Evolutionary conservation across 2,329 filamentous ascomycete species (phyloP).

Genomic region (Sarocladium strictum): DNA sequence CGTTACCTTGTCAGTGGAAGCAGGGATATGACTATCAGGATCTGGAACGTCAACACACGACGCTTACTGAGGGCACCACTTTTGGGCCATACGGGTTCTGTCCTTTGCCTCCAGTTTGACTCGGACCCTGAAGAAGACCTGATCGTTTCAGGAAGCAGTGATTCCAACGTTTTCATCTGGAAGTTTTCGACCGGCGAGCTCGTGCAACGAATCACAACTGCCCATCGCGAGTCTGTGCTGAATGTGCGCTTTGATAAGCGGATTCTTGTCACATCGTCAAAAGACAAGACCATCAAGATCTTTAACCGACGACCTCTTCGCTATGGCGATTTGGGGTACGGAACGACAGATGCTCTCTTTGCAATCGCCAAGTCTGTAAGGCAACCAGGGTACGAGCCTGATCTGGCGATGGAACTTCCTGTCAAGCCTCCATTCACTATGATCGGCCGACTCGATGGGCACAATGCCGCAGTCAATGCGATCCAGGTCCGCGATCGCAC

Average conservation of each 20-base stretch:
- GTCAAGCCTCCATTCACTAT: conserved; percentile 63
- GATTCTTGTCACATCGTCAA: conserved; percentile 92
- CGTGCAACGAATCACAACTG: conserved; percentile 67
- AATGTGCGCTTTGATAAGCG: conserved; percentile 90
- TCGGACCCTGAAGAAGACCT: conserved; percentile 80
- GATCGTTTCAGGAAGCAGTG: conserved; percentile 92
- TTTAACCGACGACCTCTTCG: conserved; percentile 76
- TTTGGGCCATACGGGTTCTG: conserved; percentile 73
- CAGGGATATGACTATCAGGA: conserved; percentile 76
- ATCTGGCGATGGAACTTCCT: conserved; percentile 39
- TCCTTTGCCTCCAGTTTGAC: conserved; percentile 93
- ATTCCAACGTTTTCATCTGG: conserved; percentile 88
- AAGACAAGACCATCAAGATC: conserved; percentile 94
- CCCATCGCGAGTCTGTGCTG: conserved; percentile 85
- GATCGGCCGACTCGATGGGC: conserved; percentile 75
- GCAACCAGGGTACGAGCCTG: conserved; percentile 48
- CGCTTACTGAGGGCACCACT: conserved; percentile 72
- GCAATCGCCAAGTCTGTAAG: conserved; percentile 22
- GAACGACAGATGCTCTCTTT: conserved; percentile 19
- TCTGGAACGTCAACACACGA: conserved; percentile 83
- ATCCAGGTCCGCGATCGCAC: conserved; percentile 83
- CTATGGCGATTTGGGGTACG: conserved; percentile 53
- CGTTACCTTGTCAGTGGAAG: conserved; percentile 91
- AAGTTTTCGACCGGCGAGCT: conserved; percentile 84
- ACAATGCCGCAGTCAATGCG: conserved; percentile 89